Base-by-base conservation (phyloP, 306 rosid genomes). In the Vachellia pachyceras region DNA sequence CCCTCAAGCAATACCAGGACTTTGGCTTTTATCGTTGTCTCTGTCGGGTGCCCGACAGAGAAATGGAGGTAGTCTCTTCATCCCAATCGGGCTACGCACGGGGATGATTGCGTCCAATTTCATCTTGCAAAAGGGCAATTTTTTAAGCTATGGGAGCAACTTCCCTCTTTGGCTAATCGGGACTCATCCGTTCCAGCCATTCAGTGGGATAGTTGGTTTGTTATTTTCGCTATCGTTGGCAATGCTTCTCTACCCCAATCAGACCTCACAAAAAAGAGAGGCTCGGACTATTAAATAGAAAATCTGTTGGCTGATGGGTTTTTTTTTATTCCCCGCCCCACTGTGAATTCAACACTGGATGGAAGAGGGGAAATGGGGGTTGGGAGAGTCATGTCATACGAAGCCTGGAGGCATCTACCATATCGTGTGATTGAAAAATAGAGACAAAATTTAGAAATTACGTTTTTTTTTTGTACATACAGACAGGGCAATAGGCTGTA, bases 21-120 rank as follows among this genome's bases (percentile, higher is more conserved):
- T 95, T 17, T 95, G 97, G 98, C 91, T 93, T 73, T 86, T 95
- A 75, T 90, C 99, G 61, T 58, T 91, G 85, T 82, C 90, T 81
- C 82, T 95, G 81, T 86, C 98, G 12, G 99, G 99, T 64, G 89
- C 87, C 22, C 90, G 89, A 40, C 88, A 90, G 79, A 88, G 88
- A 86, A 85, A 86, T 58, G 85, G 86, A 76, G 99, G 99, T 50
- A 89, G 96, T 86, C 98, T 95, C 75, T 79, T 87, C 37, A 54
- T 90, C 44, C 93, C 98, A 20, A 84, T 95, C 0, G 99, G 99
- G 55, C 75, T 95, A 77, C 96, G 93, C 29, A 80, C 97, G 5
- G 99, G 99, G 71, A 91, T 95, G 72, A 66, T 86, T 79, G 90
- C 94, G 55, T 87, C 94, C 33, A 90, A 89, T 86, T 91, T 85